phyloP scores from a whole-genome alignment of 1,284 basidiomycete genomes.

The Exsudoporus floridanus region DNA sequence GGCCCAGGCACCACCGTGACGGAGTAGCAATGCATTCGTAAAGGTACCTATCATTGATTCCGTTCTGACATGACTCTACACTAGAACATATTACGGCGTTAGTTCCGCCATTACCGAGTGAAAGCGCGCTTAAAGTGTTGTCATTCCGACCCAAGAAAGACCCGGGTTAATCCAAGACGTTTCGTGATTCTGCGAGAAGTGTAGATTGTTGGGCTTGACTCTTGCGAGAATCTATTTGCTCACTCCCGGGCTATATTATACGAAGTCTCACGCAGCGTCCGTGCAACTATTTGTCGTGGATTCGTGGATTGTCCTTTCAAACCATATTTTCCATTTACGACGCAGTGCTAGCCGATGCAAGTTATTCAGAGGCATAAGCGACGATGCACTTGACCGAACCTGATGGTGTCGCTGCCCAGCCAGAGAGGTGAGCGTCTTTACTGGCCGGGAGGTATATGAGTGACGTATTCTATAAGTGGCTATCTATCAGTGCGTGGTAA shows the following conservation, averaged over 20 bases:
- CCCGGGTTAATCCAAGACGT: too few species aligned
- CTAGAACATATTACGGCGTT: neutral
- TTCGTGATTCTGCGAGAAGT: too few species aligned
- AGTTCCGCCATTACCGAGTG: neutral
- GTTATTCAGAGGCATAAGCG: neutral
- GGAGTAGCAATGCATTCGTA: neutral
- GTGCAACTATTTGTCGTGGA: neutral
- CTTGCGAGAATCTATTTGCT: neutral
- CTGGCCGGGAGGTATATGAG: neutral
- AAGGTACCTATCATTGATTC: neutral
- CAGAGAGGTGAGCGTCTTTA: neutral
- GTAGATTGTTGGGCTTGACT: too few species aligned
- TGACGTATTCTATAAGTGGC: neutral
- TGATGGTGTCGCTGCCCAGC: neutral
- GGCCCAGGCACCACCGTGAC: neutral
- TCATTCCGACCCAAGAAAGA: too few species aligned
- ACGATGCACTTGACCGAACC: neutral
- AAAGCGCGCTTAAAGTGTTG: neutral
- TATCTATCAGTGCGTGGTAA: neutral
- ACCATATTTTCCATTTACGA: neutral
- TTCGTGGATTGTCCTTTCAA: neutral
- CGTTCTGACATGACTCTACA: neutral
- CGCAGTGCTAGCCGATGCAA: neutral
- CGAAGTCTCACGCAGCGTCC: neutral
- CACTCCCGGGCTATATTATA: neutral